These are phyloP conservation scores for Mycena venus DNA, from an alignment of 768 basidiomycete species.

Conservation along the genomic window DNA sequence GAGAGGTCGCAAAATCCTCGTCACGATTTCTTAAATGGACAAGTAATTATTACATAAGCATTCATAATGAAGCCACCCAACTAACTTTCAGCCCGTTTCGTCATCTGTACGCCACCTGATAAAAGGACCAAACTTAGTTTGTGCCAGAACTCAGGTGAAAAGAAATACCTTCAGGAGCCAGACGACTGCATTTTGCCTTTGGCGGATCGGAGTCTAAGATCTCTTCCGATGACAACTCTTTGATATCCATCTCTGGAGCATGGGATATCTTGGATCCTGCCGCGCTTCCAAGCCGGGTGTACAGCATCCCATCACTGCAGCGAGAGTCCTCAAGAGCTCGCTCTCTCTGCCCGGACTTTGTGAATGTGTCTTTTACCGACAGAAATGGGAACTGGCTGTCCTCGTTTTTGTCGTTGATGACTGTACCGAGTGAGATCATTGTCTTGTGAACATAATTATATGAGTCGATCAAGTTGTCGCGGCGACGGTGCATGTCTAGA, in stretches of 20 bases:
- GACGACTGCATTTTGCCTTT: not conserved
- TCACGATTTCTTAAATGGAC: too few species aligned
- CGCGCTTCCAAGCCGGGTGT: not conserved
- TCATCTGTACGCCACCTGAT: slow-evolving; percentile 2
- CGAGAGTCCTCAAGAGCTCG: not conserved
- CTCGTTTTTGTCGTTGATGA: not conserved
- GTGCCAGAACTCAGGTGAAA: not conserved
- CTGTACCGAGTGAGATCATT: not conserved
- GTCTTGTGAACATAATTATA: not conserved
- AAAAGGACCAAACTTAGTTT: not conserved
- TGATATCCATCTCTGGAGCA: not conserved
- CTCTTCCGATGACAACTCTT: not conserved
- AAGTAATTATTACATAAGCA: too few species aligned
- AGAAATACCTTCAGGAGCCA: not conserved
- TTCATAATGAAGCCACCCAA: too few species aligned
- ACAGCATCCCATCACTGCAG: not conserved
- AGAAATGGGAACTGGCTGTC: not conserved
- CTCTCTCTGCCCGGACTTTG: not conserved
- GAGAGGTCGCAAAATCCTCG: too few species aligned
- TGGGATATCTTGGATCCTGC: not conserved
- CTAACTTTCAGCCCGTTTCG: too few species aligned
- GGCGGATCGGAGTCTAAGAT: not conserved
- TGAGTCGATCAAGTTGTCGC: not conserved
- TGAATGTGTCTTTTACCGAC: not conserved
- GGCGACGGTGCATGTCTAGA: not conserved